Conservation (phyloP, 495 filamentous ascomycete genomes). For the Apiosordaria backusii region DNA sequence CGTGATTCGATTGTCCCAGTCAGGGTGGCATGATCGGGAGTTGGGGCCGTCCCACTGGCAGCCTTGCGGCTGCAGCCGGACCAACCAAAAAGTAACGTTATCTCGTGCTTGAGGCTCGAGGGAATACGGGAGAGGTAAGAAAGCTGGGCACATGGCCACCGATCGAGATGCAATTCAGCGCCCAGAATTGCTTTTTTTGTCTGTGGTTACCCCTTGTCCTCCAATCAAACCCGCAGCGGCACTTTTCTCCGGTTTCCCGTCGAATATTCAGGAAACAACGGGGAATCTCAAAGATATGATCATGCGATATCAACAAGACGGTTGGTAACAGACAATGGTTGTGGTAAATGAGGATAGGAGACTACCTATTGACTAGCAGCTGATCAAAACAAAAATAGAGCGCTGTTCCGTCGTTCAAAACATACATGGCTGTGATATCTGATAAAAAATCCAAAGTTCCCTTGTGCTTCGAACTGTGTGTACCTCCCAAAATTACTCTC, state of each 20-base stretch:
- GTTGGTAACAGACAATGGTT: not conserved
- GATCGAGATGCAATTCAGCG: not conserved
- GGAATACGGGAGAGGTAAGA: not conserved
- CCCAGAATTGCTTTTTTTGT: not conserved
- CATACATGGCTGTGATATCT: not conserved
- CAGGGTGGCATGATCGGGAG: not conserved
- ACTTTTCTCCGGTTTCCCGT: not conserved
- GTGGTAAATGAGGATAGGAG: not conserved
- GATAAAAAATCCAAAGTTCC: not conserved
- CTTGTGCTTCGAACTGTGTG: not conserved
- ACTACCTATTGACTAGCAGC: not conserved
- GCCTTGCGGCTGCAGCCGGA: not conserved
- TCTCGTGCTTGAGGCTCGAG: not conserved
- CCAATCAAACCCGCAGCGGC: not conserved
- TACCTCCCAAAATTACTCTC: not conserved
- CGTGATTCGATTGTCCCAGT: not conserved
- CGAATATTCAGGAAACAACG: not conserved
- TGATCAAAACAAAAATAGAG: not conserved
- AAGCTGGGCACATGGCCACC: not conserved
- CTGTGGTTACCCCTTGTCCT: not conserved
- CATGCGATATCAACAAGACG: not conserved
- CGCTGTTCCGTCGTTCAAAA: not conserved
- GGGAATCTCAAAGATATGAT: not conserved
- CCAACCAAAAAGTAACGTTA: not conserved
- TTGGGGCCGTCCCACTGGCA: not conserved